Evolutionary conservation across 352 stramenopile genomes (phyloP), one percentile per base, ranked within the genome.

Genomic region (Pythium dissimile): DNA sequence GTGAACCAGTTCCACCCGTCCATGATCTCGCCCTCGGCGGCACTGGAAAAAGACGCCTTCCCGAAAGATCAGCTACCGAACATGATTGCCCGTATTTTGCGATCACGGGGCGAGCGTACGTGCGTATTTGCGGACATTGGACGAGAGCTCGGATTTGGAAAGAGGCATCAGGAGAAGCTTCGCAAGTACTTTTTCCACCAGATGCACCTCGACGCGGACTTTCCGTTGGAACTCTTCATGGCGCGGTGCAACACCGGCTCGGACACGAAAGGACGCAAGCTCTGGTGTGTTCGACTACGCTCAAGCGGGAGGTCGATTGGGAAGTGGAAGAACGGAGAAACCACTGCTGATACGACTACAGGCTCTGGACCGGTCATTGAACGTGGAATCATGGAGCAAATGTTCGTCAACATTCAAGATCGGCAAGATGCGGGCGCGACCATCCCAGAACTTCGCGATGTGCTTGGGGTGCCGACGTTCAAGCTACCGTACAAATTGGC

Each of bases 91-190:
- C 66, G 72, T 12, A 84, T 91, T 54, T 65, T 94, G 38, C 64
- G 65, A n/a, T 63, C 72, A 27, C 80, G 82, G 46, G 77, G 78
- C 24, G 77, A 90, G 54, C 61, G 65, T 20, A 89, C 78, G 21
- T 90, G 80, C 49, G 82, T 94, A 27, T 88, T 94, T 64, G 80
- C 84, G n/a, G 82, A 94, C 34, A 88, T 94, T 51, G 84, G 80
- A 1, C 81, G 82, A n/a, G 82, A 92, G 34, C 64, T 94, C 28
- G 82, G 80, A 7, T 88, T 84, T 34, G 66, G 69, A 27, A 94
- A 94, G 61, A 76, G 80, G 6, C 72, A 86, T 13, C 84, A 94
- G 52, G 82, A 92, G 48, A 85, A 88, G 32, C 61, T 94, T 28
- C 82, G 84, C 20, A 92, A 89, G 50, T 88, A 83, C 66, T 92